A percentile compares a stretch with the other conserved stretches of the same genome.
Conservation (phyloP, 2,329 filamentous ascomycete species). For the Hymenoscyphus linearis region DNA sequence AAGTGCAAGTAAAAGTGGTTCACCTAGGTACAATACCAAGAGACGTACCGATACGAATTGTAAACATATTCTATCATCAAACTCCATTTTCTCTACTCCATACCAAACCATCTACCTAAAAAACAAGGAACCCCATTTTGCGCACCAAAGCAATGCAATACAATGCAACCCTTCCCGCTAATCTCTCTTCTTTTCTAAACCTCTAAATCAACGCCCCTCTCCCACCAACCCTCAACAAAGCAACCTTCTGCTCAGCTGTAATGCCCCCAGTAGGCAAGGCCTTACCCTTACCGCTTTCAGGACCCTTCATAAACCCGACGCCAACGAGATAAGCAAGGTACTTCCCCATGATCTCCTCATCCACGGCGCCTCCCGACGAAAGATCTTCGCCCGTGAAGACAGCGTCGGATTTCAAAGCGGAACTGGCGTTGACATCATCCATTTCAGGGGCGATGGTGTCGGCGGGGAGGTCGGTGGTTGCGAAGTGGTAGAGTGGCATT, state of each 20-base stretch:
- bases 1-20: too few species aligned
- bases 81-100: too few species aligned
- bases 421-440: constrained; percentile 61
- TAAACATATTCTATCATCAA: too few species aligned
- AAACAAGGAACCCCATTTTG: too few species aligned
- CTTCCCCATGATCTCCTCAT: constrained; percentile 28
- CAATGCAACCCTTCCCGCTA: neutral
- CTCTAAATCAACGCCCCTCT: constrained; percentile 16
- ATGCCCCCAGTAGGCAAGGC: constrained; percentile 12
- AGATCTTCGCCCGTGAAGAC: constrained; percentile 26
- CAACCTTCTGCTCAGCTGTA: constrained; percentile 18
- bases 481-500: constrained; percentile 68
- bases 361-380: constrained; percentile 25
- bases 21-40: too few species aligned
- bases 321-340: constrained; percentile 29
- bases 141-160: too few species aligned
- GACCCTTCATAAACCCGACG: constrained; percentile 27
- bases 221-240: constrained; percentile 22
- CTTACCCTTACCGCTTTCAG: constrained; percentile 20
- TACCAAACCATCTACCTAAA: too few species aligned
- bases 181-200: neutral
- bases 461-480: constrained; percentile 59
- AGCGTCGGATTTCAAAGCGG: constrained; percentile 58
- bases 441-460: constrained; percentile 66
- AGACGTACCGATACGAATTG: too few species aligned